Conservation (phyloP, 129 eudicot species). For the Artemisia argyi region DNA sequence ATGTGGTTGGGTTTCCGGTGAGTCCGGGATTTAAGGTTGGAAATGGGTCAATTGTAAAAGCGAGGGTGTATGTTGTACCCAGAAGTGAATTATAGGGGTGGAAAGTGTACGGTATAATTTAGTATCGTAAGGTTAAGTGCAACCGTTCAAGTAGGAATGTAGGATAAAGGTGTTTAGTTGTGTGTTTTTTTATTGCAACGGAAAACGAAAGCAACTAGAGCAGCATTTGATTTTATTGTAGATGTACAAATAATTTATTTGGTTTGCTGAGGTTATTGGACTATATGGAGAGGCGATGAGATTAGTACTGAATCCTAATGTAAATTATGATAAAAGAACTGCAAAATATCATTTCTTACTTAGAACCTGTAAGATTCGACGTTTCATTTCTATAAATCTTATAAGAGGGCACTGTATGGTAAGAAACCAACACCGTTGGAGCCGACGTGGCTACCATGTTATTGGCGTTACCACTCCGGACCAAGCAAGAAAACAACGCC, state of each 20-base stretch:
- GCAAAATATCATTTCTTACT: no score
- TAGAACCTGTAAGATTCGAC: no score
- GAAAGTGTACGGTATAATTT: constrained; percentile 22
- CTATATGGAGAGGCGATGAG: background rate
- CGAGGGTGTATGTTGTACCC: constrained; percentile 93
- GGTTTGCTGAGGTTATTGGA: background rate
- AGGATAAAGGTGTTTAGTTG: constrained; percentile 14
- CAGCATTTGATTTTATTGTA: constrained; percentile 12
- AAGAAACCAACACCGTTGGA: no score
- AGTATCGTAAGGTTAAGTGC: constrained; percentile 15
- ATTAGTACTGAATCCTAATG: no score
- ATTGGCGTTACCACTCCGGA: no score
- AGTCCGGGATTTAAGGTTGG: constrained; percentile 97
- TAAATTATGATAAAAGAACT: no score
- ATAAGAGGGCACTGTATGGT: no score
- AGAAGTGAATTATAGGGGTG: constrained; percentile 48
- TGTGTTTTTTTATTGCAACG: constrained; percentile 6
- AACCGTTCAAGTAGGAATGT: background rate
- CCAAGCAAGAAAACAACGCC: no score
- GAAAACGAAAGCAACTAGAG: constrained; percentile 21
- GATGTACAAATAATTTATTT: constrained; percentile 9
- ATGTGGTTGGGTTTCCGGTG: constrained; percentile 88
- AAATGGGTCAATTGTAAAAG: constrained; percentile 71
- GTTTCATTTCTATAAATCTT: no score
- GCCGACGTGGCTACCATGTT: no score